Evolutionary conservation across 805 yeast genomes (phyloP), one percentile per base, ranked within the genome.

Genomic region (Ogataea kodamae): DNA sequence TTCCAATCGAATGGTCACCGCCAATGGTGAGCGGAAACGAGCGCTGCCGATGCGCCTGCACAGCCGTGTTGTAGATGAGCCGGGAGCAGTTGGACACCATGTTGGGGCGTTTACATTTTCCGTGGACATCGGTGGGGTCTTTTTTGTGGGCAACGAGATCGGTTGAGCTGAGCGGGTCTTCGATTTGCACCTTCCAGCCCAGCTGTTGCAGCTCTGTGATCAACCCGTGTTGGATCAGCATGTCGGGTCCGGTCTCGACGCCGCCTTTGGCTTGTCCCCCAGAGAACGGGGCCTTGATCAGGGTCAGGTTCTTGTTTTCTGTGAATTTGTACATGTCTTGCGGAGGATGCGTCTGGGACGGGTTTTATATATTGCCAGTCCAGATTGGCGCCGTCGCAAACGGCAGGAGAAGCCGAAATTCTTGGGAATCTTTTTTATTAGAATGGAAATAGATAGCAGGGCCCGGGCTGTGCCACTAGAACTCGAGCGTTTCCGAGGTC

Each of bases 241-340:
- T 81, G 40, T 78, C 73, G n/a, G 98, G 97, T 21, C 97, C 98
- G 31, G 76, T 72, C 54, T 90, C 98, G 23, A 90, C 97, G 44
- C 98, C 98, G 15, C 78, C 73, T 54, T 86, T 85, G 24, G 87
- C 89, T 61, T 90, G 98, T 42, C 98, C 98, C 15, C 97, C 97
- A 22, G 88, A 76, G 62, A 90, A 92, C 33, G 97, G 97, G 1
- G 96, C 97, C 12, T 80, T 68, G 40, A 92, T 75, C 34, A 90
- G 65, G n/a, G 87, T 72, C 22, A 78, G 74, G 33, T 73, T 66
- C 49, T 68, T 76, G 30, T 65, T 54, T 30, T 74, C 68, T 51
- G 72, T 72, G 54, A 66, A 77, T 41, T 76, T 74, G n/a, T n/a
- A n/a, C n/a, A n/a, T n/a, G n/a, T n/a, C n/a, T n/a, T n/a, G n/a